Percentiles rank a stretch among this genome's conserved stretches.
These are phyloP conservation scores for Fusarium begoniae DNA, from an alignment of 2,329 filamentous ascomycete genomes.

Conservation along the genomic window DNA sequence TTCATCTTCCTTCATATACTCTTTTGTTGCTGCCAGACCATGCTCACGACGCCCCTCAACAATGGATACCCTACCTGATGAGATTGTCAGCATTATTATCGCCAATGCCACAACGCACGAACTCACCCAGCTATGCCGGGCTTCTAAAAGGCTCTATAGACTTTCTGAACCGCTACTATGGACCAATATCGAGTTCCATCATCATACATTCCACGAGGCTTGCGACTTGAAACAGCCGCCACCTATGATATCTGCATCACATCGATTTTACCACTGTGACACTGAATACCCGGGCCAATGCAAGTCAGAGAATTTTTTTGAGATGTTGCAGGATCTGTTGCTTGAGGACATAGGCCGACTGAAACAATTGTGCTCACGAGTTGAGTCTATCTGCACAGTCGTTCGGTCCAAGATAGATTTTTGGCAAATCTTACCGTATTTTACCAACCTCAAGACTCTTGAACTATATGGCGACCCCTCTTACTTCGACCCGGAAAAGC, in stretches of 20 bases:
- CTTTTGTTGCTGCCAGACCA: accelerated
- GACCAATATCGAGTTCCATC: not conserved
- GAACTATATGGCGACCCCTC: not conserved
- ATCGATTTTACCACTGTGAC: not conserved
- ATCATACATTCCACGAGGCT: not conserved
- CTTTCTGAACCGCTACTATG: not conserved
- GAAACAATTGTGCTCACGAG: not conserved
- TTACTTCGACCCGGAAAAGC: no score
- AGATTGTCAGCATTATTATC: not conserved
- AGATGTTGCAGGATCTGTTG: not conserved
- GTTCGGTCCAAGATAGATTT: not conserved
- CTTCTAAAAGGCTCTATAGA: not conserved
- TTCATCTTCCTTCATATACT: not conserved
- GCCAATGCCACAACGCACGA: not conserved
- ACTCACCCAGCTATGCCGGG: not conserved
- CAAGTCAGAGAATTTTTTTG: not conserved
- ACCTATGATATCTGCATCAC: not conserved
- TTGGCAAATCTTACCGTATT: not conserved
- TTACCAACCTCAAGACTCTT: not conserved
- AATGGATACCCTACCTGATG: not conserved
- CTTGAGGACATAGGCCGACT: not conserved
- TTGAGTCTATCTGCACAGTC: not conserved
- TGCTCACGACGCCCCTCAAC: not conserved
- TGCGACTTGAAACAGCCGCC: not conserved
- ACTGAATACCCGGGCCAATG: not conserved